A percentile compares a stretch with the other conserved stretches of the same genome.
phyloP scores from a whole-genome alignment of 192 early-diverging fungal species.

The Backusella tarrabulga region DNA sequence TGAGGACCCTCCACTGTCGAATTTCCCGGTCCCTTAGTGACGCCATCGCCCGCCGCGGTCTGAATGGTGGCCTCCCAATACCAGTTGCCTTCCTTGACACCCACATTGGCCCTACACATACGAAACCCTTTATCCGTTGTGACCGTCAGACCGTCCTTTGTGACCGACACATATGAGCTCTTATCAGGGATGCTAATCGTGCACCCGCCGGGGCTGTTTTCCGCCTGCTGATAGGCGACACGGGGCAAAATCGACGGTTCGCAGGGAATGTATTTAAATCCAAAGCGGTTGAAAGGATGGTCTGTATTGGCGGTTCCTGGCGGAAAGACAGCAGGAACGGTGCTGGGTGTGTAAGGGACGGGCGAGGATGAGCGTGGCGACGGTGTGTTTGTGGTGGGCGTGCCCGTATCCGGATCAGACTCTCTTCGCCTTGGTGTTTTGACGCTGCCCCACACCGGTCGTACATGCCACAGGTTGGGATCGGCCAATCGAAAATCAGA shows the following conservation, averaged over 20 bases:
- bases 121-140: slow-evolving; percentile 67
- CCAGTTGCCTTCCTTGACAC: slow-evolving; percentile 61
- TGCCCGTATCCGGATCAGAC: slow-evolving; percentile 9
- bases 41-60: slow-evolving; percentile 38
- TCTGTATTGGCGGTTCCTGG: slow-evolving; percentile 27
- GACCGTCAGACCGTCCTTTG: slow-evolving; percentile 52
- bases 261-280: slow-evolving; percentile 62
- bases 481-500: slow-evolving; percentile 59
- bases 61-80: slow-evolving; percentile 60
- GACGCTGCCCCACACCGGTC: slow-evolving; percentile 40
- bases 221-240: slow-evolving; percentile 49
- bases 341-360: not conserved
- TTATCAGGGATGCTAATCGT: slow-evolving; percentile 55
- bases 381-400: slow-evolving; percentile 22
- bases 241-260: slow-evolving; percentile 45
- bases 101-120: slow-evolving; percentile 59
- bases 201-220: slow-evolving; percentile 42
- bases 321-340: slow-evolving; percentile 12
- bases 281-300: slow-evolving; percentile 57
- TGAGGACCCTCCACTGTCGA: slow-evolving; percentile 47
- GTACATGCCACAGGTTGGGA: slow-evolving; percentile 60
- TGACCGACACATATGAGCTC: slow-evolving; percentile 56
- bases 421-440: not conserved
- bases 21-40: slow-evolving; percentile 34
- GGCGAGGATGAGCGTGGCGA: slow-evolving; percentile 35